A percentile compares a stretch with the other conserved stretches of the same genome.
Evolutionary conservation across 2,329 filamentous ascomycete genomes (phyloP).

Genomic region (Fusarium dimerum): DNA sequence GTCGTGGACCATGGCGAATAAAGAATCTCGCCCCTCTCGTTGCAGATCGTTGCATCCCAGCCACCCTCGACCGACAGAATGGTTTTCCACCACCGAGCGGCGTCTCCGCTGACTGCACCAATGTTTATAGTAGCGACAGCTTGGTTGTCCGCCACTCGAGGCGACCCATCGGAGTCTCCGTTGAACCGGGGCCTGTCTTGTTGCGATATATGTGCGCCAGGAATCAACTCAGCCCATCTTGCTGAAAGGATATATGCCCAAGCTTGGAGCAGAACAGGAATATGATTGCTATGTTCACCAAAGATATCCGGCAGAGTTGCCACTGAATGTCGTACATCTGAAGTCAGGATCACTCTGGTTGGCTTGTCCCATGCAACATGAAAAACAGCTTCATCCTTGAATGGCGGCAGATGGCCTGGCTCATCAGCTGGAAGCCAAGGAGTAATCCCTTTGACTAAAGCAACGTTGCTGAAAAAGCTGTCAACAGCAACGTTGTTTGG

Average conservation of each 20-base stretch:
- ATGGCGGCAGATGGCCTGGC: slow-evolving; percentile 1
- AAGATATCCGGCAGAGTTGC: slow-evolving; percentile 6
- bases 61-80: slow-evolving; percentile 25
- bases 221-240: slow-evolving; percentile 5
- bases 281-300: slow-evolving; percentile 1
- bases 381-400: slow-evolving; percentile 6
- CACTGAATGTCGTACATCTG: background rate
- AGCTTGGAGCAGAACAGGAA: slow-evolving; percentile 10
- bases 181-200: background rate
- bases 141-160: background rate
- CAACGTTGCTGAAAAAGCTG: background rate
- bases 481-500: slow-evolving; percentile 3
- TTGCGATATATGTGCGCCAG: background rate
- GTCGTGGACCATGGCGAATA: slow-evolving; percentile 14
- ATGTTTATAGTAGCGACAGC: slow-evolving; percentile 14
- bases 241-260: slow-evolving; percentile 6
- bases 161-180: background rate
- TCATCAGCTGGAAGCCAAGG: slow-evolving; percentile 5
- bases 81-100: slow-evolving; percentile 32
- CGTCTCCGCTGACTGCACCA: slow-evolving; percentile 25
- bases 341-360: slow-evolving; percentile 5
- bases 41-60: slow-evolving; percentile 27
- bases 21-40: slow-evolving; percentile 15
- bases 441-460: slow-evolving; percentile 2
- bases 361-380: slow-evolving; percentile 2